Conservation (phyloP, 2,329 filamentous ascomycete species). For the Neonectria neomacrospora region DNA sequence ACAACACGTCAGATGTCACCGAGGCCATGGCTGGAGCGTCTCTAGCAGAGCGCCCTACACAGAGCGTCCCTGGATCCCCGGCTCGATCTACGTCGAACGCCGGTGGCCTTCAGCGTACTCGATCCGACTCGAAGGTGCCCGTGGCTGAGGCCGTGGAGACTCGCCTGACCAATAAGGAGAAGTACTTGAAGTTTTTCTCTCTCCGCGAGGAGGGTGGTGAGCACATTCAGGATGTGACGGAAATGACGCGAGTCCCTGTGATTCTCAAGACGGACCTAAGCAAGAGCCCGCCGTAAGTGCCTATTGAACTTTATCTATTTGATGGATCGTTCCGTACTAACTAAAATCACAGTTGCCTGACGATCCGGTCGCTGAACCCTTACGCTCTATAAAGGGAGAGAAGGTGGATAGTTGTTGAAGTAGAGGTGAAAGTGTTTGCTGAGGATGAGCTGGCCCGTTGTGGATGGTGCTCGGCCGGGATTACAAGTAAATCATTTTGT, state of each 20-base stretch:
- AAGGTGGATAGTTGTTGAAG: constrained; percentile 26
- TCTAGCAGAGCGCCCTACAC: constrained; percentile 86
- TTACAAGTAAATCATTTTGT: constrained; percentile 25
- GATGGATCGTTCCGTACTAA: constrained; percentile 36
- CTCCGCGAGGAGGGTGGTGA: constrained; percentile 92
- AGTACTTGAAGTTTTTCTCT: constrained; percentile 90
- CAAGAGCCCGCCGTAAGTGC: constrained; percentile 98
- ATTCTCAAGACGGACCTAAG: constrained; percentile 97
- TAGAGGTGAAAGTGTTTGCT: constrained; percentile 21
- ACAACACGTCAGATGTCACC: constrained; percentile 87
- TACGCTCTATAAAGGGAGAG: constrained; percentile 68
- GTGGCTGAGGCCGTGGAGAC: constrained; percentile 79
- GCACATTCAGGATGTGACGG: constrained; percentile 97
- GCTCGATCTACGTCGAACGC: constrained; percentile 76
- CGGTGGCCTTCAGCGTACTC: constrained; percentile 82
- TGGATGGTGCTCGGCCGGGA: constrained; percentile 6
- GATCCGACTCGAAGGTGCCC: constrained; percentile 92
- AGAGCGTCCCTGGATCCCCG: constrained; percentile 94
- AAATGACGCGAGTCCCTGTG: constrained; percentile 97
- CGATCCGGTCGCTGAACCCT: constrained; percentile 85
- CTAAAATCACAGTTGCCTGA: constrained; percentile 71
- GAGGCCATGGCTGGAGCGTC: constrained; percentile 93
- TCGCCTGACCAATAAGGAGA: constrained; percentile 92
- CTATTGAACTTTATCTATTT: background rate
- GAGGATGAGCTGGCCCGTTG: constrained; percentile 14